Conservation (phyloP, 2,329 filamentous ascomycete species). For the Ceratocystis smalleyi region DNA sequence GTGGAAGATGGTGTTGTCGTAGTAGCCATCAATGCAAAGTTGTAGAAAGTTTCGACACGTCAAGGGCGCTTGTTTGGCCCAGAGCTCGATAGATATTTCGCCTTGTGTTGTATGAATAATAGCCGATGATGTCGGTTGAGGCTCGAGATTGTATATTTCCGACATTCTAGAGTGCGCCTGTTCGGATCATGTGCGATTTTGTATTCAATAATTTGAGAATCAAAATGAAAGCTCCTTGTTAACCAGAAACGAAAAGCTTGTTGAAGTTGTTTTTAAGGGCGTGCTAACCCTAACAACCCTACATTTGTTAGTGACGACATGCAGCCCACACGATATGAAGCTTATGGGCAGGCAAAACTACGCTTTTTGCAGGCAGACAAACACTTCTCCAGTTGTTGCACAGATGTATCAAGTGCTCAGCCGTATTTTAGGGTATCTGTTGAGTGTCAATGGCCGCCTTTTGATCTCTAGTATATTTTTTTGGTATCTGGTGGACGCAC, state of each 20-base stretch:
- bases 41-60: slow-evolving; percentile 93
- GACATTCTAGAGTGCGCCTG: slow-evolving; percentile 44
- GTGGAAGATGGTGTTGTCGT: slow-evolving; percentile 86
- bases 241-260: neutral
- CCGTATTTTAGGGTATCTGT: slow-evolving; percentile 1
- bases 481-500: neutral
- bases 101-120: slow-evolving; percentile 81
- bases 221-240: neutral
- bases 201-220: too few relatives aligned
- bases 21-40: slow-evolving; percentile 87
- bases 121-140: slow-evolving; percentile 81
- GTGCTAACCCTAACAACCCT: neutral
- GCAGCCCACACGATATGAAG: too few relatives aligned
- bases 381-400: neutral
- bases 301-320: neutral
- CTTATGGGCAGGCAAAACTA: neutral
- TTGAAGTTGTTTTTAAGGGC: neutral
- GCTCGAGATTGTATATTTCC: slow-evolving; percentile 76
- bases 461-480: neutral
- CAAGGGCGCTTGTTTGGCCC: slow-evolving; percentile 83
- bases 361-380: neutral
- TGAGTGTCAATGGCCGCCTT: neutral
- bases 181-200: neutral
- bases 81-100: slow-evolving; percentile 81
- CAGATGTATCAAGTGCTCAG: neutral